Evolutionary conservation across 371 early-diverging fungal species (phyloP), one percentile per base, ranked within the genome.

Genomic region (Lichtheimia corymbifera): DNA sequence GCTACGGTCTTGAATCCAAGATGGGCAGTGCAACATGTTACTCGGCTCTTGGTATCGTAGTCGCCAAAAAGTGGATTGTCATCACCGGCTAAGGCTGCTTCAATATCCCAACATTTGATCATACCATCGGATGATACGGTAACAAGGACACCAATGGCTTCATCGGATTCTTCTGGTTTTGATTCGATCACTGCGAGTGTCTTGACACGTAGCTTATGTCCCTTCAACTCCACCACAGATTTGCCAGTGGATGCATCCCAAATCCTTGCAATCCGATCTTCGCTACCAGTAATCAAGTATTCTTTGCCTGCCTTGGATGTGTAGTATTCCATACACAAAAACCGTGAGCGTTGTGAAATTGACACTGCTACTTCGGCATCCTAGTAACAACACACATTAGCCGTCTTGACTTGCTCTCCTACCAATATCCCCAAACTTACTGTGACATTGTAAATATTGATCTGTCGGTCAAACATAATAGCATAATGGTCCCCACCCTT

Each of bases 41-140:
- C 78, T 54, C 91, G 73, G 63, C 85, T 85, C 59, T 86, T 88
- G 25, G 85, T 85, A 65, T 91, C 82, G 67, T 87, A 86, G 61
- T 76, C 74, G 17, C 86, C 90, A 58, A 88, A 59, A 35, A 70
- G 65, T 25, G 67, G 69, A 40, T 42, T 35, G 13, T 64, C 73
- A 52, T 28, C 58, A 40, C 58, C 22, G 5, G 60, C 52, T 0
- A 74, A 63, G 9, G 63, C 65, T 55, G 61, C 71, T 57, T 75
- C 79, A 18, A 91, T 43, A 63, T 82, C 83, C 93, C 93, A 93
- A 50, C 83, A 77, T 65, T 88, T 84, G 65, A 93, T 78, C 0
- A 76, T 60, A 44, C 92, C 91, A 63, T 92, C 91, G 0, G 91
- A 89, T 5, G 93, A 91, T 9, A 82, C 83, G 25, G 88, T 81